Conservation (phyloP, 805 yeast genomes). For the Saturnispora saitoi region DNA sequence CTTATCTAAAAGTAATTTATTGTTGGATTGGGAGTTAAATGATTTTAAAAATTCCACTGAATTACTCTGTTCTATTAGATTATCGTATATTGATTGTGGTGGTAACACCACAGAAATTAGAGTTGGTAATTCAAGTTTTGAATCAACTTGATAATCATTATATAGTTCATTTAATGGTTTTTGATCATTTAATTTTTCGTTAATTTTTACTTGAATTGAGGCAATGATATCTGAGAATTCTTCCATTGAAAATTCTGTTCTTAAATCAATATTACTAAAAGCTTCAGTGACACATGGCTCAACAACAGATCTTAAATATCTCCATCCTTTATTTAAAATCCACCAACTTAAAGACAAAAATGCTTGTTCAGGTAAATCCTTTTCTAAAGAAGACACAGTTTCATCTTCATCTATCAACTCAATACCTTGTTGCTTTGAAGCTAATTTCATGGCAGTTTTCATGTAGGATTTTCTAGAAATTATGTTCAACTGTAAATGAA, state of each 20-base stretch:
- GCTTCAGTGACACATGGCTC: constrained; percentile 49
- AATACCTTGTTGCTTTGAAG: constrained; percentile 38
- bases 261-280: constrained; percentile 59
- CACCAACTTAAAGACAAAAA: constrained; percentile 89
- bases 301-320: constrained; percentile 42
- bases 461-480: constrained; percentile 81
- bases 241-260: constrained; percentile 56
- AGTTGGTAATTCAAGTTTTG: background rate
- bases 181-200: constrained; percentile 10
- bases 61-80: constrained; percentile 46
- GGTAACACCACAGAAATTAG: constrained; percentile 34
- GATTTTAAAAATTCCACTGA: constrained; percentile 32
- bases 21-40: constrained; percentile 21
- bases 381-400: constrained; percentile 12
- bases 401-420: constrained; percentile 25
- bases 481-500: constrained; percentile 80
- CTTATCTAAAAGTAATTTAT: constrained; percentile 23
- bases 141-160: background rate
- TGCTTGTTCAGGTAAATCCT: constrained; percentile 60
- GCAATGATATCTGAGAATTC: constrained; percentile 45
- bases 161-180: constrained; percentile 2
- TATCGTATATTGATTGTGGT: constrained; percentile 43
- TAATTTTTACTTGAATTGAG: constrained; percentile 28
- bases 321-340: constrained; percentile 84
- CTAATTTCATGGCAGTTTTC: constrained; percentile 65